phyloP scores from a whole-genome alignment of 352 stramenopile species.

The Aphanomyces invadans region DNA sequence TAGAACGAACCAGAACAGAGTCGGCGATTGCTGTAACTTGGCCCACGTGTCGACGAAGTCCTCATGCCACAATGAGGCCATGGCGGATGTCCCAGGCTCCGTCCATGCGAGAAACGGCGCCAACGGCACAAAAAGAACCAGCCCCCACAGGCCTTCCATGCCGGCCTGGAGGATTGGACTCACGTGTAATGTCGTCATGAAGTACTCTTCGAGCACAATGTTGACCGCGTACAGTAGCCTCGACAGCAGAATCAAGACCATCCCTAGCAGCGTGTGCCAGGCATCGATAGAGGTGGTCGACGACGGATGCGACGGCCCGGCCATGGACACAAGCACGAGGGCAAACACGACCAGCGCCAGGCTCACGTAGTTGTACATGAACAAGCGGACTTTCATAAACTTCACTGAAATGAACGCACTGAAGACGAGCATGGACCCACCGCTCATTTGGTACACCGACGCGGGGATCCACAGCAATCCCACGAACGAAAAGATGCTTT shows the following conservation, averaged over 20 bases:
- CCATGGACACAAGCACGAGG: slow-evolving; percentile 58
- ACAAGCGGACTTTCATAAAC: slow-evolving; percentile 73
- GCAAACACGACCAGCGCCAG: slow-evolving; percentile 64
- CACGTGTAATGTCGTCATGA: slow-evolving; percentile 73
- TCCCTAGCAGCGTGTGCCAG: slow-evolving; percentile 48
- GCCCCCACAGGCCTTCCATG: slow-evolving; percentile 78
- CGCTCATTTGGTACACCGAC: slow-evolving; percentile 85
- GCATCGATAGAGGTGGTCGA: background rate
- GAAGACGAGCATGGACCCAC: slow-evolving; percentile 87
- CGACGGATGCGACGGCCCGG: slow-evolving; percentile 22
- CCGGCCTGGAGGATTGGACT: slow-evolving; percentile 80
- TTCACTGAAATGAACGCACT: slow-evolving; percentile 74
- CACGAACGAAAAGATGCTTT: slow-evolving; percentile 80
- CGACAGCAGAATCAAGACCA: slow-evolving; percentile 62
- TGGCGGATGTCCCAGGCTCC: slow-evolving; percentile 34
- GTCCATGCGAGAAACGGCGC: slow-evolving; percentile 57
- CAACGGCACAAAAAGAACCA: slow-evolving; percentile 63
- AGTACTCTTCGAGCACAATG: slow-evolving; percentile 86
- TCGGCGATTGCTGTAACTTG: slow-evolving; percentile 56
- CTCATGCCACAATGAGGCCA: slow-evolving; percentile 68
- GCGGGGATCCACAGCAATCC: slow-evolving; percentile 80
- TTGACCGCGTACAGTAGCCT: slow-evolving; percentile 77
- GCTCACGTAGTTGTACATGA: slow-evolving; percentile 75
- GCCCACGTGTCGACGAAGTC: slow-evolving; percentile 69
- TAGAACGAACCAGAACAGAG: slow-evolving; percentile 51